A percentile compares a stretch with the other conserved stretches of the same genome.
These are phyloP conservation scores for Nothopassalora personata DNA, from an alignment of 2,329 filamentous ascomycete genomes.

Conservation along the genomic window DNA sequence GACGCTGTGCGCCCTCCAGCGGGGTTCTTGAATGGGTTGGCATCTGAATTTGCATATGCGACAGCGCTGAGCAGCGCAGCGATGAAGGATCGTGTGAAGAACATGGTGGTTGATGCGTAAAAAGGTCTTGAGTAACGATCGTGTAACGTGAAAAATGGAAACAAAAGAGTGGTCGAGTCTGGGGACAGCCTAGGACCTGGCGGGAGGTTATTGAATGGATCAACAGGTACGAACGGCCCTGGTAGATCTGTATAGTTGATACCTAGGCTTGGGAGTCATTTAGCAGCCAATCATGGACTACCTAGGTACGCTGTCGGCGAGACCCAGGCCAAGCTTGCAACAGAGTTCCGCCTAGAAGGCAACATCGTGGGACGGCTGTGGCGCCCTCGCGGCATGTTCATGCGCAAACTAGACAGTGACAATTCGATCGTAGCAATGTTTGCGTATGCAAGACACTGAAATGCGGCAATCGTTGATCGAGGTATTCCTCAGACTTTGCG, in stretches of 20 bases:
- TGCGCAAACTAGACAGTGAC: background rate
- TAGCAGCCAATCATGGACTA: background rate
- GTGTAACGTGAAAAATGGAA: background rate
- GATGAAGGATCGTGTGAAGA: slow-evolving; percentile 40
- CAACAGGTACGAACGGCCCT: background rate
- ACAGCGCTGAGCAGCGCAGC: slow-evolving; percentile 43
- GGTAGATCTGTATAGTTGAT: background rate
- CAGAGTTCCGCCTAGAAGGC: background rate
- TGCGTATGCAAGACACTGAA: background rate
- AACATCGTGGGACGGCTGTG: background rate
- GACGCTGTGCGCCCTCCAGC: slow-evolving; percentile 39
- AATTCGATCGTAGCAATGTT: background rate
- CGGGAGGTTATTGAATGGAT: background rate
- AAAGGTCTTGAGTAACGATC: slow-evolving; percentile 3
- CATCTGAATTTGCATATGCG: slow-evolving; percentile 32
- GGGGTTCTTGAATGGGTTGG: slow-evolving; percentile 48
- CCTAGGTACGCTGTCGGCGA: background rate
- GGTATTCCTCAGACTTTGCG: background rate
- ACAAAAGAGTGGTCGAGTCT: slow-evolving; percentile 3
- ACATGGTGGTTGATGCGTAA: slow-evolving; percentile 34
- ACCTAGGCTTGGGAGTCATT: background rate
- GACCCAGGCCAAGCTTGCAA: too few species aligned
- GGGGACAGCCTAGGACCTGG: slow-evolving; percentile 1
- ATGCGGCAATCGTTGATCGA: background rate
- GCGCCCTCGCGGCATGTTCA: background rate